Conservation (phyloP, 192 early-diverging fungal species). For the Coemansia sp. region DNA sequence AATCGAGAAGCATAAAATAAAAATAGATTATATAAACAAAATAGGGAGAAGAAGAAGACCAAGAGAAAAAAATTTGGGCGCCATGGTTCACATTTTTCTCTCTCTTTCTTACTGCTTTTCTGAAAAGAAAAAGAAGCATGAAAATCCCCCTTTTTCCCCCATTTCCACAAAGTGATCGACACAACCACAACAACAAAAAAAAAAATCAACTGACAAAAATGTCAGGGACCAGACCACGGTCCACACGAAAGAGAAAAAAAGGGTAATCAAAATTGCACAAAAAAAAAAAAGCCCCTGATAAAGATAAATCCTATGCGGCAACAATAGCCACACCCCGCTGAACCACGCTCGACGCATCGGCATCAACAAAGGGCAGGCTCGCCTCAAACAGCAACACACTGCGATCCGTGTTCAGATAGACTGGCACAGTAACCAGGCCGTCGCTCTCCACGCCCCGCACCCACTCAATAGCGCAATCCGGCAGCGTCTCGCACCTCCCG, state of each 20-base stretch:
- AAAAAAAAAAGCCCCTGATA: background rate
- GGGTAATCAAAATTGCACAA: background rate
- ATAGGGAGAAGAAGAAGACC: background rate
- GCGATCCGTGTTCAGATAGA: constrained; percentile 69
- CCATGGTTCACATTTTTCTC: background rate
- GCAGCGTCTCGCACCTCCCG: constrained; percentile 32
- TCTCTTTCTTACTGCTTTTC: background rate
- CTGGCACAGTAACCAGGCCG: constrained; percentile 46
- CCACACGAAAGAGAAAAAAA: background rate
- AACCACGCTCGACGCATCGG: constrained; percentile 19
- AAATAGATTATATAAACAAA: background rate
- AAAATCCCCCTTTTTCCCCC: background rate
- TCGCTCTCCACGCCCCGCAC: background rate
- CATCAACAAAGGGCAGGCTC: constrained; percentile 14
- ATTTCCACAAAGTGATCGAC: background rate
- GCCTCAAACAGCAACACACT: constrained; percentile 59
- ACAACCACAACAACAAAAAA: background rate
- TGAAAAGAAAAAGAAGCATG: background rate
- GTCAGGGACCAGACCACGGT: background rate
- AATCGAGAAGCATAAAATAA: background rate
- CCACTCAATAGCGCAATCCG: constrained; percentile 22
- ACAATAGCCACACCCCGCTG: constrained; percentile 63
- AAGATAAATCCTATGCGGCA: constrained; percentile 17
- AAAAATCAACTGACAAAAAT: background rate
- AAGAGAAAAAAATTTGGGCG: background rate